These are phyloP conservation scores for Insectozyma bohioensis DNA, from an alignment of 1,139 yeast species.

Conservation along the genomic window DNA sequence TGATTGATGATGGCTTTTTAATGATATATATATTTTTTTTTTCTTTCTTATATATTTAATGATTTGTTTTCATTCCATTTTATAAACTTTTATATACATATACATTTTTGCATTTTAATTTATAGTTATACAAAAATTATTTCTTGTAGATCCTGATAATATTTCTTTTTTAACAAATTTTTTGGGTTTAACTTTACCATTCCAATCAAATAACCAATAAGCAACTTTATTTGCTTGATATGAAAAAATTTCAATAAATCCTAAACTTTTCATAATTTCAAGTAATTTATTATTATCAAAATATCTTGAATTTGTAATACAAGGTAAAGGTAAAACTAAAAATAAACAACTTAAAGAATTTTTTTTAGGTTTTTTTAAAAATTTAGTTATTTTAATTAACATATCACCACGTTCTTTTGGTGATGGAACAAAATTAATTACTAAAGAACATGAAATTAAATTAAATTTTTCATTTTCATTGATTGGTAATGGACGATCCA, in stretches of 20 bases:
- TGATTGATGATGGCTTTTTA: not conserved
- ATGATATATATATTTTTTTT: constrained; percentile 3
- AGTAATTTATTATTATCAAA: constrained; percentile 48
- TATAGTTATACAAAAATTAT: constrained; percentile 58
- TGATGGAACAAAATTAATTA: constrained; percentile 82
- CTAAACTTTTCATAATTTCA: constrained; percentile 55
- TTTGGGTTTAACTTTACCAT: constrained; percentile 22
- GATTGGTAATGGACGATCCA: constrained; percentile 68
- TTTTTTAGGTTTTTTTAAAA: constrained; percentile 41
- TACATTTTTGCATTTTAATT: constrained; percentile 6
- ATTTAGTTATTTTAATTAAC: constrained; percentile 61
- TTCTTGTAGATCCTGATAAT: constrained; percentile 52
- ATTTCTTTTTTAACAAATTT: constrained; percentile 45
- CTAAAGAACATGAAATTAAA: constrained; percentile 79
- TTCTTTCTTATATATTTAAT: no score
- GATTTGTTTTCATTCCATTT: not conserved
- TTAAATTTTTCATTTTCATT: constrained; percentile 49
- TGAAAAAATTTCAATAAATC: constrained; percentile 48
- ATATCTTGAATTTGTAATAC: constrained; percentile 80
- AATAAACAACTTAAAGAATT: constrained; percentile 46
- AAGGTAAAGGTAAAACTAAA: constrained; percentile 85
- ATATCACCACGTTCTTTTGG: constrained; percentile 72
- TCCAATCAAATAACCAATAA: constrained; percentile 67
- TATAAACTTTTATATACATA: not conserved
- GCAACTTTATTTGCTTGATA: constrained; percentile 74